Evolutionary conservation across 345 rosid genomes (phyloP).

Genomic region (Acer saccharum): DNA sequence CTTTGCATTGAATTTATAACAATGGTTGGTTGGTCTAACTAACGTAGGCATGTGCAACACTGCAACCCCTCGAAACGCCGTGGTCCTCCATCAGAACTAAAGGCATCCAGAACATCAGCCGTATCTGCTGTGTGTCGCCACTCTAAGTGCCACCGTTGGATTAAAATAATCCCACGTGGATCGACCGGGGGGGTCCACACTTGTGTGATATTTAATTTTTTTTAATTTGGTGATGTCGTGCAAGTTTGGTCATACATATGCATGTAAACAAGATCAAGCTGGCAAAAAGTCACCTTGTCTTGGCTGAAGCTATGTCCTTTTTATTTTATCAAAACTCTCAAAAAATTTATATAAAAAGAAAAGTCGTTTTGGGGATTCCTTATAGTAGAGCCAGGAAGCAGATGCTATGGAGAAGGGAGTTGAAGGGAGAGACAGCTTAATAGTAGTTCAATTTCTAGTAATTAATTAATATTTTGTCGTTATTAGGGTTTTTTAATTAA

Average conservation of each 20-base stretch:
- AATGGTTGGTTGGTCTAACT: constrained; percentile 1
- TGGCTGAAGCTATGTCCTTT: constrained; percentile 30
- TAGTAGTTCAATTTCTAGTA: background rate
- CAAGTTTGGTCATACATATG: background rate
- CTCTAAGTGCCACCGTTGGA: constrained; percentile 3
- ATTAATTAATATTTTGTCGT: constrained; percentile 13
- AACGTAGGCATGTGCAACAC: constrained; percentile 36
- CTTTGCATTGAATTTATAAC: constrained; percentile 16
- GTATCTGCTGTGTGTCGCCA: constrained; percentile 40
- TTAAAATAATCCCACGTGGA: constrained; percentile 24
- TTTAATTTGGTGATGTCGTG: background rate
- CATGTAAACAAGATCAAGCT: constrained; percentile 14
- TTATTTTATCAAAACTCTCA: constrained; percentile 1
- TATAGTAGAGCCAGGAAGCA: constrained; percentile 16
- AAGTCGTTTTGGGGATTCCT: constrained; percentile 24
- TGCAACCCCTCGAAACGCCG: constrained; percentile 47
- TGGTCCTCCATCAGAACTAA: constrained; percentile 36
- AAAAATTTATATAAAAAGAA: background rate
- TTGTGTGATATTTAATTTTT: background rate
- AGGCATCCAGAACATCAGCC: constrained; percentile 48
- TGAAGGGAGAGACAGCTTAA: constrained; percentile 4
- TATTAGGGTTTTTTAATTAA: background rate
- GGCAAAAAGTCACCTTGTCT: constrained; percentile 20
- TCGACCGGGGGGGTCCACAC: constrained; percentile 25
- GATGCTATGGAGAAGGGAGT: background rate